These are phyloP conservation scores for Coleophoma cylindrospora DNA, from an alignment of 2,329 filamentous ascomycete genomes.

Conservation along the genomic window DNA sequence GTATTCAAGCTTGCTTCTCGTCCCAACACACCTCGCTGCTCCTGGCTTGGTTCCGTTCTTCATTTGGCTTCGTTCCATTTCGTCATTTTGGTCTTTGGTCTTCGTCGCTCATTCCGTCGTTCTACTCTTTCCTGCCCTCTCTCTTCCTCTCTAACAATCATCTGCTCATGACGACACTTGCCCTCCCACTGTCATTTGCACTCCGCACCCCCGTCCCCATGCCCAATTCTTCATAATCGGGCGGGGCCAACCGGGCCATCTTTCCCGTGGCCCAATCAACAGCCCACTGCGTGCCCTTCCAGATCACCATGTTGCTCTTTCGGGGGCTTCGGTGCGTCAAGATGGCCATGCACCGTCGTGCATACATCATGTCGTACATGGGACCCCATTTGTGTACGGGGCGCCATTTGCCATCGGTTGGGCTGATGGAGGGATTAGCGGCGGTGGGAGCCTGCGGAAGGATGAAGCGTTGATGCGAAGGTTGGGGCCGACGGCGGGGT, in stretches of 20 bases:
- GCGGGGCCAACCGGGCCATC: slow-evolving; percentile 48
- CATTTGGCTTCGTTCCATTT: background rate
- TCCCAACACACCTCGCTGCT: too few species aligned
- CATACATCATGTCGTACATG: slow-evolving; percentile 53
- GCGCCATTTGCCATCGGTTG: slow-evolving; percentile 44
- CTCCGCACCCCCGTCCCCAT: background rate
- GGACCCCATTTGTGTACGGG: slow-evolving; percentile 49
- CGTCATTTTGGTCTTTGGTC: background rate
- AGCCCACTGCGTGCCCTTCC: slow-evolving; percentile 51
- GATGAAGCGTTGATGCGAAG: slow-evolving; percentile 2
- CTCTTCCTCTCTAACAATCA: background rate
- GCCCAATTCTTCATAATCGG: slow-evolving; percentile 42
- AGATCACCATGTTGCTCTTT: slow-evolving; percentile 53
- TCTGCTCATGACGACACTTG: too few species aligned
- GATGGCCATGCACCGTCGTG: slow-evolving; percentile 55
- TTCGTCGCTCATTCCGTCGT: background rate
- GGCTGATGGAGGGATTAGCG: slow-evolving; percentile 17
- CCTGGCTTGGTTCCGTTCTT: too few species aligned
- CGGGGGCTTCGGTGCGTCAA: slow-evolving; percentile 50
- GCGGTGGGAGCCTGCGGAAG: slow-evolving; percentile 1
- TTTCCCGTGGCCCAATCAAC: slow-evolving; percentile 55
- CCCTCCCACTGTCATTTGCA: background rate
- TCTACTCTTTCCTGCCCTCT: background rate
- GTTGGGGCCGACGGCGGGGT: background rate
- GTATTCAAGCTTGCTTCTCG: too few species aligned